Percentiles rank a stretch among this genome's conserved stretches.
Evolutionary conservation across 23 red algal species (phyloP).

Genomic region (Gracilaria vermiculophylla): DNA sequence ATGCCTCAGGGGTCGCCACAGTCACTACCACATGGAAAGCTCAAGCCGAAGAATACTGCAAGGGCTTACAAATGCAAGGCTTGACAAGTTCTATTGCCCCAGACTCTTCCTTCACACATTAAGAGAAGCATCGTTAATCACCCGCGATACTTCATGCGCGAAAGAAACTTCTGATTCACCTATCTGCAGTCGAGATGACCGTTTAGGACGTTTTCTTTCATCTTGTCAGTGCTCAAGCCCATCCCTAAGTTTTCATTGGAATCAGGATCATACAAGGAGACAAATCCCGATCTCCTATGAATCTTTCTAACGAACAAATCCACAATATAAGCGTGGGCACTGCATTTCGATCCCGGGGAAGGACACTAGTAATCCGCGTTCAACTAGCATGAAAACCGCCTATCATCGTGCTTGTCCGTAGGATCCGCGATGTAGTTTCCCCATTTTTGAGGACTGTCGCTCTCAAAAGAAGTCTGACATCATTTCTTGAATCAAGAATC

Average conservation of each 20-base stretch:
- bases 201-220: neutral
- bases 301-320: neutral
- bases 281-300: neutral
- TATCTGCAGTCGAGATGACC: neutral
- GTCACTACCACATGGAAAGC: slow-evolving; percentile 99
- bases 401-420: neutral
- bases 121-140: neutral
- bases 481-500: neutral
- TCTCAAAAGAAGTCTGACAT: neutral
- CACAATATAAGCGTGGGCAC: neutral
- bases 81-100: slow-evolving; percentile 97
- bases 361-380: neutral
- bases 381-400: neutral
- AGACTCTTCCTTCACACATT: slow-evolving; percentile 79
- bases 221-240: neutral
- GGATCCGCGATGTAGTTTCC: neutral
- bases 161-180: neutral
- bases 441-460: neutral
- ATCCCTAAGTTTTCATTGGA: neutral
- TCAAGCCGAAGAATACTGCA: slow-evolving; percentile 96
- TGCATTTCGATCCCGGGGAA: neutral
- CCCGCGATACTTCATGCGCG: neutral
- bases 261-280: neutral
- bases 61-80: slow-evolving; percentile 91
- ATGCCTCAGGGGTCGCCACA: slow-evolving; percentile 91